These are phyloP conservation scores for Mycena rosella DNA, from an alignment of 768 basidiomycete species.

Conservation along the genomic window DNA sequence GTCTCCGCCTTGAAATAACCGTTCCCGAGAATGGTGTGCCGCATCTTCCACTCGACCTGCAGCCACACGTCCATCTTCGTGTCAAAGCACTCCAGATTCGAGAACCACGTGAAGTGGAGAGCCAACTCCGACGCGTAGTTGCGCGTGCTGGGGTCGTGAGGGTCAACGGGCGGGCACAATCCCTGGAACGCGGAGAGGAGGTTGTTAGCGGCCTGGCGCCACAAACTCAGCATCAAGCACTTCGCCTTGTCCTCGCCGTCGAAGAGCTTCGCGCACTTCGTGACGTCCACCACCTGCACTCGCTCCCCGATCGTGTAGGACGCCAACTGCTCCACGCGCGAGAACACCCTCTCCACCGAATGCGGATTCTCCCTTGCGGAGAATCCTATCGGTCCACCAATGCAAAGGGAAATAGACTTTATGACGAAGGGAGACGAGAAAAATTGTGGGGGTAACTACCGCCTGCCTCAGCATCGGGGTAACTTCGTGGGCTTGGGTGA, in stretches of 20 bases:
- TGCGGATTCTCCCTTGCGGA: not conserved
- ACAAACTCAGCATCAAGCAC: not conserved
- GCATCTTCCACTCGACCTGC: not conserved
- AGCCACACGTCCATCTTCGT: not conserved
- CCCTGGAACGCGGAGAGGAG: not conserved
- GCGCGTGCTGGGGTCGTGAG: not conserved
- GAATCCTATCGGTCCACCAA: not conserved
- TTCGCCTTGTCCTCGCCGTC: not conserved
- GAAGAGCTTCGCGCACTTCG: not conserved
- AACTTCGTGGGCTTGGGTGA: not conserved
- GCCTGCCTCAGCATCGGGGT: not conserved
- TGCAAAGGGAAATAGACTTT: conserved; percentile 11
- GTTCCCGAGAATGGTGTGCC: not conserved
- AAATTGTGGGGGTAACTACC: not conserved
- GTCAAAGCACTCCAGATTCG: not conserved
- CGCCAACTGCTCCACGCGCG: not conserved
- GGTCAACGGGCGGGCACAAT: not conserved
- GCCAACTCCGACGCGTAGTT: not conserved
- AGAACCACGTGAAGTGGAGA: not conserved
- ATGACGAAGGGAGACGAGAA: conserved; percentile 3
- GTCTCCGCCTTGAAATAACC: not conserved
- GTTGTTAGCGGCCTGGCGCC: not conserved
- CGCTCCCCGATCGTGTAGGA: not conserved
- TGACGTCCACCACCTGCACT: conserved; percentile 7
- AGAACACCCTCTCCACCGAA: not conserved